phyloP scores from a whole-genome alignment of 2,329 filamentous ascomycete genomes.

The Proliferodiscus dingleyae region DNA sequence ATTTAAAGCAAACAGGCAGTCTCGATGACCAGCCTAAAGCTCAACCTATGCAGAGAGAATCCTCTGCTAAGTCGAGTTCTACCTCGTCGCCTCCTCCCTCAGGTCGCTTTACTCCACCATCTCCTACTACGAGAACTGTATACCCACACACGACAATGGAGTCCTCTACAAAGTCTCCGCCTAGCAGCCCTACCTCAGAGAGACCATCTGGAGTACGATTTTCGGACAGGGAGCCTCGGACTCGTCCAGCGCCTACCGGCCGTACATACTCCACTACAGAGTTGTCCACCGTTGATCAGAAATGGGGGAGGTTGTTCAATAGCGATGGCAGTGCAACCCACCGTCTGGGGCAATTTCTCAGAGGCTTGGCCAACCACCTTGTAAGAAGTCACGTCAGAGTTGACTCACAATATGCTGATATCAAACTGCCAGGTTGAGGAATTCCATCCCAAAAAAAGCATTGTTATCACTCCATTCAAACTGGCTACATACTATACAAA shows the following conservation, averaged over 20 bases:
- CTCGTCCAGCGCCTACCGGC: conserved; percentile 13
- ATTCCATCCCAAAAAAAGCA: conserved; percentile 58
- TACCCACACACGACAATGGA: conserved; percentile 29
- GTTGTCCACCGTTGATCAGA: conserved; percentile 59
- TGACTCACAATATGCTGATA: conserved; percentile 11
- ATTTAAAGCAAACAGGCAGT: conserved; percentile 31
- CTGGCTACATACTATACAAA: conserved; percentile 68
- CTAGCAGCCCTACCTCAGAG: conserved; percentile 32
- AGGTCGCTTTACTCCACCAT: conserved; percentile 49
- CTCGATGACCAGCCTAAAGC: conserved; percentile 26
- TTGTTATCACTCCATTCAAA: conserved; percentile 73
- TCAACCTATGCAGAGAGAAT: conserved; percentile 35
- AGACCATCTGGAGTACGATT: conserved; percentile 27
- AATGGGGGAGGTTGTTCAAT: conserved; percentile 75
- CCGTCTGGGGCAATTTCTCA: conserved; percentile 65
- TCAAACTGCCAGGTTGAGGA: conserved; percentile 55
- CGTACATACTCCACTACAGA: conserved; percentile 36
- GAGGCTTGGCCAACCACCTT: conserved; percentile 69
- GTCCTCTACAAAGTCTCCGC: conserved; percentile 25
- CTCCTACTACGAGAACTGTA: conserved; percentile 39
- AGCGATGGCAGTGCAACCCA: conserved; percentile 60
- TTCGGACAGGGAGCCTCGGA: conserved; percentile 17
- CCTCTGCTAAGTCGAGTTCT: conserved; percentile 38
- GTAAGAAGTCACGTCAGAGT: conserved; percentile 39
- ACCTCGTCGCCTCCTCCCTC: conserved; percentile 41